phyloP scores from a whole-genome alignment of 2,329 filamentous ascomycete genomes.

The Neopestalotiopsis sp. region DNA sequence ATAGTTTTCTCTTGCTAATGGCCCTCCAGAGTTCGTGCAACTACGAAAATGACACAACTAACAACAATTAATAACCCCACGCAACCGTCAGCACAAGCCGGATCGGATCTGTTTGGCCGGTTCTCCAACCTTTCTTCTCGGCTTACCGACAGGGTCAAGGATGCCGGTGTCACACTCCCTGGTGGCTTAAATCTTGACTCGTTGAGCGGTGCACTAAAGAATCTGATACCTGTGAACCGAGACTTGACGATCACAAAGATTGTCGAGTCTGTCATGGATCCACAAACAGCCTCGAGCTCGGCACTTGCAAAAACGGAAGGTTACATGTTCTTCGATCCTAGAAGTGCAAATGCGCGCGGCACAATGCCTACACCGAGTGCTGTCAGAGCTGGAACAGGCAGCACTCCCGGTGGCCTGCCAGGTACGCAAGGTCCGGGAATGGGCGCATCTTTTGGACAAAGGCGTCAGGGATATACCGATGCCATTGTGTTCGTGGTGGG shows the following conservation, averaged over 20 bases:
- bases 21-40: constrained; percentile 75
- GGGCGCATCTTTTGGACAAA: constrained; percentile 86
- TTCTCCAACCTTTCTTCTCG: constrained; percentile 92
- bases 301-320: constrained; percentile 96
- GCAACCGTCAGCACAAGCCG: constrained; percentile 63
- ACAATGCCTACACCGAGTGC: constrained; percentile 83
- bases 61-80: constrained; percentile 82
- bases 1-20: constrained; percentile 29
- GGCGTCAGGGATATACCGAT: constrained; percentile 87
- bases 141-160: constrained; percentile 92
- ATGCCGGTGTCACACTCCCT: constrained; percentile 77
- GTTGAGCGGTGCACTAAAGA: constrained; percentile 94
- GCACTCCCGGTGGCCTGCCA: constrained; percentile 41
- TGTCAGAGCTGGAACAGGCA: constrained; percentile 52
- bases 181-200: constrained; percentile 85
- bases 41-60: constrained; percentile 98
- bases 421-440: constrained; percentile 65
- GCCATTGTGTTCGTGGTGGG: constrained; percentile 95
- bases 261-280: constrained; percentile 97
- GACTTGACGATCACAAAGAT: constrained; percentile 98
- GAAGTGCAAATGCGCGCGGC: constrained; percentile 89
- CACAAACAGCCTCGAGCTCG: constrained; percentile 83
- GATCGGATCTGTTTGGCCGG: constrained; percentile 85
- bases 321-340: constrained; percentile 96
- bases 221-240: constrained; percentile 94